Conservation (phyloP, 306 rosid genomes). For the Ceratonia siliqua region DNA sequence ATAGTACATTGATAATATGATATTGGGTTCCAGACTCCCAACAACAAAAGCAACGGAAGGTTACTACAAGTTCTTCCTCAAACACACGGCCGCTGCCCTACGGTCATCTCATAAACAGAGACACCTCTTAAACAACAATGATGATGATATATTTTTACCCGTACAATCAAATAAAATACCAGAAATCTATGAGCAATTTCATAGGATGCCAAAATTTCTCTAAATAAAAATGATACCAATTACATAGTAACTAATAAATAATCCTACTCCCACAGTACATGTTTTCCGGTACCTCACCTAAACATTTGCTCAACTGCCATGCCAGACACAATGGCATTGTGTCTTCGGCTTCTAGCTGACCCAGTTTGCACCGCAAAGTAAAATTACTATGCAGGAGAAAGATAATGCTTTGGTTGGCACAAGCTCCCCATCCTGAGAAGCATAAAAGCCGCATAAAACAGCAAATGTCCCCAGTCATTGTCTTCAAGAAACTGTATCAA, state of each 20-base stretch:
- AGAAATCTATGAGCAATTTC: conserved; percentile 32
- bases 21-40: conserved; percentile 27
- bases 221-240: conserved; percentile 29
- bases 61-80: conserved; percentile 30
- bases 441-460: conserved; percentile 34
- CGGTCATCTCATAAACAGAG: conserved; percentile 10
- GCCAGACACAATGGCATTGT: background rate
- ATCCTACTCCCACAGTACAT: conserved; percentile 30
- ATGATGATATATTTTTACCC: conserved; percentile 20
- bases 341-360: conserved; percentile 24
- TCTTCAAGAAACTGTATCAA: conserved; percentile 42
- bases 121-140: conserved; percentile 13
- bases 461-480: conserved; percentile 14
- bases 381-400: conserved; percentile 17
- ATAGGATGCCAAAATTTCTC: conserved; percentile 41
- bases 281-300: conserved; percentile 32
- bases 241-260: conserved; percentile 20
- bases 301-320: conserved; percentile 25
- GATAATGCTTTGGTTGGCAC: conserved; percentile 2
- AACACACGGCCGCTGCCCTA: background rate
- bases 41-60: conserved; percentile 5
- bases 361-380: conserved; percentile 33
- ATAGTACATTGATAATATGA: no score
- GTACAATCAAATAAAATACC: conserved; percentile 33
- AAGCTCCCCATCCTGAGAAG: conserved; percentile 33